Evolutionary conservation across 169 alveolate species (phyloP), one percentile per base, ranked within the genome.

Genomic region (Plasmodium vinckei): DNA sequence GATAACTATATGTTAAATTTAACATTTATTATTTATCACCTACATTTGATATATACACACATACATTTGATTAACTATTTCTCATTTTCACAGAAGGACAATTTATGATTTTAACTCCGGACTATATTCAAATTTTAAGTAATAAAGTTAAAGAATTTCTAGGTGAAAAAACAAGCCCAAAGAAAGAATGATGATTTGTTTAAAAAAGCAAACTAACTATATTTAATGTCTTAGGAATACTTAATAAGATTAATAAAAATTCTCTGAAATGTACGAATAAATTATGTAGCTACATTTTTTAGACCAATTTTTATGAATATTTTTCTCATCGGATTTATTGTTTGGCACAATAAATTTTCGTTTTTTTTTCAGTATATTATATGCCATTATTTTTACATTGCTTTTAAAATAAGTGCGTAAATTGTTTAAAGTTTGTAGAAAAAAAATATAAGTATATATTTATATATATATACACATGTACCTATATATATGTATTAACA

Each of bases 91-190:
- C 63, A 72, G 87, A 56, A 59, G 87, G 87, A n/a, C 72, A 72
- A 25, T 25, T 72, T 21, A 60, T 72, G 72, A 39, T 72, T 27
- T 57, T 72, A 12, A 51, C 27, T 42, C 49, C 27, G 19, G 60
- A 72, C 72, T 59, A 72, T 2, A 46, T 71, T 6, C 57, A 72
- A 59, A 39, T 42, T 56, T 27, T 72, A 44, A 25, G 33, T 51
- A 59, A 27, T 33, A 42, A 51, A 72, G 72, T 72, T 19, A 17
- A 72, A 13, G 47, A 72, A 71, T 72, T 72, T 47, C 87, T 72
- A 44, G 72, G 19, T 47, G 61, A 51, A n/a, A 56, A 72, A 51
- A 17, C 46, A 25, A 44, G n/a, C 21, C 13, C 44, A 5, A 9
- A 3, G 15, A 25, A 70, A 70, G 60, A 72, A 39, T 15, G 25